Percentiles rank a stretch among this genome's conserved stretches.
Evolutionary conservation across 345 rosid species (phyloP).

Genomic region (Syzygium aqueum): DNA sequence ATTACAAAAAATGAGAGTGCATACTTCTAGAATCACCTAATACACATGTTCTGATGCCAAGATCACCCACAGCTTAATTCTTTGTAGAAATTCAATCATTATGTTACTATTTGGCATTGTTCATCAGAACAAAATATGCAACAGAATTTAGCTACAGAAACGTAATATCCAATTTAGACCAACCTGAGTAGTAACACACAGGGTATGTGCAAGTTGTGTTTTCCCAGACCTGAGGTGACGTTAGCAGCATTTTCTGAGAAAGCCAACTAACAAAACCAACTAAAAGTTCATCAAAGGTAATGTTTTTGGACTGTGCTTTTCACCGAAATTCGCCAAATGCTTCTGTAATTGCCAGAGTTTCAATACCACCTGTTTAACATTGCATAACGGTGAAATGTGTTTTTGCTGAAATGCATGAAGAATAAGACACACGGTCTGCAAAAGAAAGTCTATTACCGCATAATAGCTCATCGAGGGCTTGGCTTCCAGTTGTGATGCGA

Average conservation of each 20-base stretch:
- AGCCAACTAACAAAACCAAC: background rate
- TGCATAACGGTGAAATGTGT: background rate
- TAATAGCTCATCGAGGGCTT: background rate
- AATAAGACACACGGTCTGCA: accelerated
- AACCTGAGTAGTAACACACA: slow-evolving; percentile 89
- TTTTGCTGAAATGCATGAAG: background rate
- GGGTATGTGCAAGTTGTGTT: slow-evolving; percentile 89
- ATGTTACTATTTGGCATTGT: background rate
- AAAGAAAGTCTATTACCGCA: background rate
- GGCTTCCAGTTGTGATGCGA: background rate
- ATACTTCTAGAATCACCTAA: background rate
- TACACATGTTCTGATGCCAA: background rate
- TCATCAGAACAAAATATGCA: background rate
- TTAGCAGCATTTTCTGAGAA: background rate
- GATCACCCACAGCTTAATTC: background rate
- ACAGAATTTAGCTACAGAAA: background rate
- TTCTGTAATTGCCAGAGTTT: background rate
- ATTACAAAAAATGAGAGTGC: background rate
- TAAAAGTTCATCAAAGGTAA: background rate
- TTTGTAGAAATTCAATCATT: background rate
- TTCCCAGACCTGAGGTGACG: slow-evolving; percentile 63
- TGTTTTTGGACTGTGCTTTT: background rate
- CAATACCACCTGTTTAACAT: background rate
- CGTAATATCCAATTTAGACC: background rate
- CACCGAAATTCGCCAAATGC: background rate